Evolutionary conservation across 345 rosid genomes (phyloP), one percentile per base, ranked within the genome.

Genomic region (Hibiscus tridactylites): DNA sequence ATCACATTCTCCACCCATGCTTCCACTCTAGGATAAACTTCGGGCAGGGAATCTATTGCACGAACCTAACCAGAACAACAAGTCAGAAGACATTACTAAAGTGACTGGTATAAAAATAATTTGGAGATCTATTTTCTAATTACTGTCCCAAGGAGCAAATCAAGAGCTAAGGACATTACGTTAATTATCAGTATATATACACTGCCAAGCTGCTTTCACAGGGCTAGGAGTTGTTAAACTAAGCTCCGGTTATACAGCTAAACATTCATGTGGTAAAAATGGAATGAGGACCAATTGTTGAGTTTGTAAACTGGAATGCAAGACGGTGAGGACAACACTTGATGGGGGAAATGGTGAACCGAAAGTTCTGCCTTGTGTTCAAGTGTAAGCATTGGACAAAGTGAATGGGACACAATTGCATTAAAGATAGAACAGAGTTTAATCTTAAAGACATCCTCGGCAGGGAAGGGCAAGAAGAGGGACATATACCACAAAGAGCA

Each of bases 1-100:
- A 91, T 78, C 76, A 92, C 90, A 71, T 85, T 85, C 80, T 96
- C 96, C 69, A 92, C 83, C 99, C 99, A 96, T 7, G 78, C 85
- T 83, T 92, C 91, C 59, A 96, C 83, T 78, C 82, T 92, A 28
- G 99, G 99, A 75, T 88, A 96, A 50, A 90, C 87, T 78, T 82
- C 91, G 29, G 99, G 98, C 79, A 96, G 78, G 53, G 96, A 87
- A 78, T 95, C 99, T 33, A 95, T 89, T 49, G 85, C 3, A 49
- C 68, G 75, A 19, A 90, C 90, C 98, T 94, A 75, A 31, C n/a
- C 9, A 54, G 21, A 60, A 44, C 61, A 60, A 44, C 61, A 37
- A 13, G 31, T 71, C 61, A 39, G 61, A 47, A 4, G 24, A 3
- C 58, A 31, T 67, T 13, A 67, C 39, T 28, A 8, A 6, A 65